These are phyloP conservation scores for Pseudogymnoascus sp. DNA, from an alignment of 2,329 filamentous ascomycete genomes.

Conservation along the genomic window DNA sequence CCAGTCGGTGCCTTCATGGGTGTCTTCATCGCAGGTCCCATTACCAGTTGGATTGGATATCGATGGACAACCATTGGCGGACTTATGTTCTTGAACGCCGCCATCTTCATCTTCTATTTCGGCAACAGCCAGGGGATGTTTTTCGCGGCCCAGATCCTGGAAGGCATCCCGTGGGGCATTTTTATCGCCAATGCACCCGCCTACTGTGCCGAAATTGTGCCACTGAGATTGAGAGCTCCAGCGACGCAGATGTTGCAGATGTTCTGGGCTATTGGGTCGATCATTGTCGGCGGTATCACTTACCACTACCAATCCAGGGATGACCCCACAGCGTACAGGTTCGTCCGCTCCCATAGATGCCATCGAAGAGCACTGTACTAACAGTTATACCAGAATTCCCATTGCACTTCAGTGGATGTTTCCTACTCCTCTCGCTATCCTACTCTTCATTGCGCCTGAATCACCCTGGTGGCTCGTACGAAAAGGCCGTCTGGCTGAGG, in stretches of 20 bases:
- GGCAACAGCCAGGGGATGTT: slow-evolving; percentile 15
- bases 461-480: slow-evolving; percentile 44
- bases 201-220: slow-evolving; percentile 42
- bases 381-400: slow-evolving; percentile 36
- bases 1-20: slow-evolving; percentile 52
- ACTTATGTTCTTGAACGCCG: slow-evolving; percentile 48
- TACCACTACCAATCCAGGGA: slow-evolving; percentile 42
- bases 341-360: slow-evolving; percentile 24
- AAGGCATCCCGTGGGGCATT: slow-evolving; percentile 44
- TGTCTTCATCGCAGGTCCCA: slow-evolving; percentile 51
- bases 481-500: slow-evolving; percentile 34
- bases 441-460: slow-evolving; percentile 33
- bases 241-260: slow-evolving; percentile 58
- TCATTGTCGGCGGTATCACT: slow-evolving; percentile 52
- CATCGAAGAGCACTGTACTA: slow-evolving; percentile 25
- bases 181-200: slow-evolving; percentile 35
- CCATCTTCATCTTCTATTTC: slow-evolving; percentile 44
- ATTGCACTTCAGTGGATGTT: slow-evolving; percentile 49
- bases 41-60: slow-evolving; percentile 53
- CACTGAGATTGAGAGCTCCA: slow-evolving; percentile 49
- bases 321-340: slow-evolving; percentile 36
- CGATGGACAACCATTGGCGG: slow-evolving; percentile 49
- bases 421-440: slow-evolving; percentile 43
- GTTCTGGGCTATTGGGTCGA: slow-evolving; percentile 57
- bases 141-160: slow-evolving; percentile 49